Conservation (phyloP, 306 rosid species). For the Malus sieversii region DNA sequence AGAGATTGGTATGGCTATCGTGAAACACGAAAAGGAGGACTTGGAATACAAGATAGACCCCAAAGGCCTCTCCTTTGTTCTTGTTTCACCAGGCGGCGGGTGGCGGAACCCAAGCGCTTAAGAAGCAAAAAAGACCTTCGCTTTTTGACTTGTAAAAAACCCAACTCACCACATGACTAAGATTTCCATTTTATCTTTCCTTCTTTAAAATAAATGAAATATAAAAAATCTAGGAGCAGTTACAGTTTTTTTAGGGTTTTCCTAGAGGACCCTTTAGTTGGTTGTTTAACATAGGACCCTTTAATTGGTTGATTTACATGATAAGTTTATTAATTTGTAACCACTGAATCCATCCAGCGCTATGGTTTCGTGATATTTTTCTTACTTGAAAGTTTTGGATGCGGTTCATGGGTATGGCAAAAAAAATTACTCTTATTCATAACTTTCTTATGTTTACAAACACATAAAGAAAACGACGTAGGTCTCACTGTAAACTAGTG, state of each 20-base stretch:
- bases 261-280: neutral
- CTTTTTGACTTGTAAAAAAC: neutral
- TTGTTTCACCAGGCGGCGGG: slow-evolving; percentile 27
- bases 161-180: neutral
- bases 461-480: too few relatives aligned
- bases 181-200: neutral
- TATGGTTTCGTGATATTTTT: too few relatives aligned
- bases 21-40: neutral
- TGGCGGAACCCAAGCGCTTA: slow-evolving; percentile 2
- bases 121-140: neutral
- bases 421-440: too few relatives aligned
- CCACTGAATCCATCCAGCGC: rapidly evolving
- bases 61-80: slow-evolving; percentile 8
- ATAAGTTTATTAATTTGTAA: too few relatives aligned
- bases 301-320: too few relatives aligned
- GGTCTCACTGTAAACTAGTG: too few relatives aligned
- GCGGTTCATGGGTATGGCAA: neutral
- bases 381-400: too few relatives aligned
- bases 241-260: neutral
- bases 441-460: too few relatives aligned
- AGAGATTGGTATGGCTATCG: neutral
- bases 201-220: neutral
- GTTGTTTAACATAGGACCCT: too few relatives aligned
- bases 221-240: neutral
- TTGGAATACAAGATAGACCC: slow-evolving; percentile 24